phyloP scores from a whole-genome alignment of 2,329 filamentous ascomycete species.

The Tympanopsis confertula region DNA sequence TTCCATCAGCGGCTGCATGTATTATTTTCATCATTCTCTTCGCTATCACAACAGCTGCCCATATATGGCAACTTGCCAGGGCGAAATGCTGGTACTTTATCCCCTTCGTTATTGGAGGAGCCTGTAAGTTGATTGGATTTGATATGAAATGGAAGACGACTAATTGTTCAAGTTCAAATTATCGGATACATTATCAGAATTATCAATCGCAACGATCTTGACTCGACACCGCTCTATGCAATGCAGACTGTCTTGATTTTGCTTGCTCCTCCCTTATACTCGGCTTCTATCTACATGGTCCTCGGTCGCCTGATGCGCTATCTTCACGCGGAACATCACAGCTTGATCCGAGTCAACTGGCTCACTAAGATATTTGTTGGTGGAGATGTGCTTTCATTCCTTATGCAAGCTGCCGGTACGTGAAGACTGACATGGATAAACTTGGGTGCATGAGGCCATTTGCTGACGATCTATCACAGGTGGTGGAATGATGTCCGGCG shows the following conservation, averaged over 20 bases:
- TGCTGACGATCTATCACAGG: constrained; percentile 12
- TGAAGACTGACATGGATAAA: neutral
- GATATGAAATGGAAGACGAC: neutral
- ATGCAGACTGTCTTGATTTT: constrained; percentile 27
- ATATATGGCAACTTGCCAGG: constrained; percentile 24
- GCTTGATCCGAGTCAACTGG: constrained; percentile 27
- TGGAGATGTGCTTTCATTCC: constrained; percentile 33
- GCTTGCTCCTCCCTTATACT: constrained; percentile 26
- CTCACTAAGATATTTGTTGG: constrained; percentile 37
- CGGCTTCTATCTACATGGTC: constrained; percentile 33
- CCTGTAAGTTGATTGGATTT: constrained; percentile 24
- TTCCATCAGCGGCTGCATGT: constrained; percentile 30
- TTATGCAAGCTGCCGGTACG: constrained; percentile 29
- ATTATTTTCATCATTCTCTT: constrained; percentile 33
- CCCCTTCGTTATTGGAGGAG: constrained; percentile 35
- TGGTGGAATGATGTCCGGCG: constrained; percentile 20
- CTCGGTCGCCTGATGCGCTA: constrained; percentile 24
- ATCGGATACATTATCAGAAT: constrained; percentile 39
- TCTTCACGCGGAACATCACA: constrained; percentile 24
- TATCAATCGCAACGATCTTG: too few relatives aligned
- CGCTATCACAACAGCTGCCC: constrained; percentile 21
- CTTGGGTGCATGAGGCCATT: constrained; percentile 2
- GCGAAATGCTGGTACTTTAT: constrained; percentile 36
- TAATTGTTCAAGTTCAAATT: constrained; percentile 26
- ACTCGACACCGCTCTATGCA: too few relatives aligned